Evolutionary conservation across 2,329 filamentous ascomycete genomes (phyloP).

Genomic region (Exophiala sp.): DNA sequence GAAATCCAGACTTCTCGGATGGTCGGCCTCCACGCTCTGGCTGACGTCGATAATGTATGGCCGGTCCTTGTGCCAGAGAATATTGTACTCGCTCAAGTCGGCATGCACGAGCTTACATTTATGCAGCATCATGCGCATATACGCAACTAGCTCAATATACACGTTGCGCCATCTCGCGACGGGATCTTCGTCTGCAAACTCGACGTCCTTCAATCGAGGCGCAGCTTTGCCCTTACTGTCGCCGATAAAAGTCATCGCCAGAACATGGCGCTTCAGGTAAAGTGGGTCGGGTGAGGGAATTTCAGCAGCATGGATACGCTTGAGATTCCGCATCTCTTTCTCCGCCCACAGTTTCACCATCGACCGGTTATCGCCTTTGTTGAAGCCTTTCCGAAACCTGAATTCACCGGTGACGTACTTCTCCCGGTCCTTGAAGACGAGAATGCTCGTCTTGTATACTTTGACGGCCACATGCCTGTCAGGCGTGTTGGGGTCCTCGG

Average conservation of each 20-base stretch:
- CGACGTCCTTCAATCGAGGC: constrained; percentile 81
- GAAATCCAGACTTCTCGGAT: constrained; percentile 87
- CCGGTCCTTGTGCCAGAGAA: constrained; percentile 75
- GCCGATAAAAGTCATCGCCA: constrained; percentile 91
- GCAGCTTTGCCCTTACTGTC: constrained; percentile 81
- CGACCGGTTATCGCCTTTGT: constrained; percentile 88
- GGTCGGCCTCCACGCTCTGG: constrained; percentile 94
- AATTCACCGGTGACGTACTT: constrained; percentile 94
- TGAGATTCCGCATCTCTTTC: constrained; percentile 93
- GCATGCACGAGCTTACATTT: constrained; percentile 87
- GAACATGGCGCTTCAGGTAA: constrained; percentile 82
- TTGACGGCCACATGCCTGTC: constrained; percentile 79
- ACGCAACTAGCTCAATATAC: constrained; percentile 75
- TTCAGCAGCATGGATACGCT: constrained; percentile 72
- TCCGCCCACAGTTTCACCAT: constrained; percentile 99
- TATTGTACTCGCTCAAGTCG: constrained; percentile 96
- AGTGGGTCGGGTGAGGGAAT: constrained; percentile 89
- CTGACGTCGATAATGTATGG: constrained; percentile 97
- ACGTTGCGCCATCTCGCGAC: constrained; percentile 68
- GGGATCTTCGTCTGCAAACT: constrained; percentile 58
- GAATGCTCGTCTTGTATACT: constrained; percentile 96
- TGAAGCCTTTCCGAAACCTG: constrained; percentile 82
- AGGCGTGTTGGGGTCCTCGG: constrained; percentile 48
- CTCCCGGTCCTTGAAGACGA: constrained; percentile 96
- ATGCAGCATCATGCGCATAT: constrained; percentile 93